These are phyloP conservation scores for Nigrospora sphaerica DNA, from an alignment of 2,329 filamentous ascomycete genomes.

Conservation along the genomic window DNA sequence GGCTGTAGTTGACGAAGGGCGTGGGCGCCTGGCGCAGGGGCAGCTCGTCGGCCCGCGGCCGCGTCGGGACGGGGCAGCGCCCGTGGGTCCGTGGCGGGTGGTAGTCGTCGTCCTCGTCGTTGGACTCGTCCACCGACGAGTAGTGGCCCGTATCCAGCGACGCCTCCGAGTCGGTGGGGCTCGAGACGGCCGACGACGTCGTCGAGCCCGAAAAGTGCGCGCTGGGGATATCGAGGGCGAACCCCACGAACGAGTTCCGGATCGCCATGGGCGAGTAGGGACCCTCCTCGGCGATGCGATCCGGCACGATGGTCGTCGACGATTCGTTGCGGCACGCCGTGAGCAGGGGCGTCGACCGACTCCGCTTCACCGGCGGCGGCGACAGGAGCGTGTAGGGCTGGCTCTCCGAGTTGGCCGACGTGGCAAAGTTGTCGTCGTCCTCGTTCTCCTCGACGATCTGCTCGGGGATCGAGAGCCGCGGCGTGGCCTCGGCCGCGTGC, in stretches of 20 bases:
- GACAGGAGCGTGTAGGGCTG: slow-evolving; percentile 41
- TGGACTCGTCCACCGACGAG: slow-evolving; percentile 39
- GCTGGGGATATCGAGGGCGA: slow-evolving; percentile 13
- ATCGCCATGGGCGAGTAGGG: slow-evolving; percentile 8
- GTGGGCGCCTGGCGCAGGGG: slow-evolving; percentile 13
- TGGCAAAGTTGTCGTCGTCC: slow-evolving; percentile 59
- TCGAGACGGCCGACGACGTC: slow-evolving; percentile 22
- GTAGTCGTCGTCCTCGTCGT: slow-evolving; percentile 31
- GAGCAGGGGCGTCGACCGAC: slow-evolving; percentile 18
- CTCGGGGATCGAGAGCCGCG: slow-evolving; percentile 32
- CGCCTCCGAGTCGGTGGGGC: slow-evolving; percentile 27
- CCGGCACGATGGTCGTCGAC: slow-evolving; percentile 10
- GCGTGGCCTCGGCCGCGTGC: slow-evolving; percentile 22
- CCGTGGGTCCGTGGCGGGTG: slow-evolving; percentile 5
- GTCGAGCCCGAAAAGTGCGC: slow-evolving; percentile 21
- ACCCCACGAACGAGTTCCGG: slow-evolving; percentile 2
- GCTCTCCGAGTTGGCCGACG: slow-evolving; percentile 37
- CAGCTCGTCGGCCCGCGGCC: slow-evolving; percentile 8
- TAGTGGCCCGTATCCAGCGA: slow-evolving; percentile 28
- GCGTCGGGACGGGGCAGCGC: neutral
- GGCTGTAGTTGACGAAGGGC: slow-evolving; percentile 36
- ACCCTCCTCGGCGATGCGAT: slow-evolving; percentile 4
- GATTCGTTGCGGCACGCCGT: slow-evolving; percentile 9
- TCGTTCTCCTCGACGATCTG: slow-evolving; percentile 44
- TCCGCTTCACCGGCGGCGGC: slow-evolving; percentile 42